Evolutionary conservation across 176 grass and related monocot species (phyloP), one percentile per base, ranked within the genome.

Genomic region (Rhynchospora pubera): DNA sequence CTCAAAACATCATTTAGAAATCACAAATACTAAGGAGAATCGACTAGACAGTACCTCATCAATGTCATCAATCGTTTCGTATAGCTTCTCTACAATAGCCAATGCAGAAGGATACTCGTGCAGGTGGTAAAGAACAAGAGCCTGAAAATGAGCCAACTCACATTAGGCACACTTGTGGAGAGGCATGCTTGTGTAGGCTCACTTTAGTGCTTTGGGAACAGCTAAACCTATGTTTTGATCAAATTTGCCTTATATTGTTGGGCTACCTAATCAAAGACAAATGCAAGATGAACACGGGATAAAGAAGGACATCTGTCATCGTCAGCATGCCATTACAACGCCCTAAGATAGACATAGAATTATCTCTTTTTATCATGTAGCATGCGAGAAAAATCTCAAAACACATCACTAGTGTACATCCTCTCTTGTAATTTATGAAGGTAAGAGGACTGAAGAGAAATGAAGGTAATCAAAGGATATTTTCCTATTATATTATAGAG

Each of bases 61-160:
- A 84, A 97, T 90, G 24, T 86, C 89, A 79, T 97, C 90, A 30
- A 97, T 92, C 39, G 90, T 94, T 84, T 87, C 84, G 73, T 87
- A 97, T 61, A 94, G 85, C 52, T 86, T 84, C 82, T 94, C 85
- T 65, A 97, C 82, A 86, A 90, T 82, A 48, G 91, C 88, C 32
- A 92, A 63, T 53, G 94, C 85, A 47, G 91, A 79, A 64, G 50
- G 86, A 66, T 92, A 97, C 74, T 97, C 88, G 84, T 89, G 94
- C 46, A 94, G 79, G 85, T 94, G 90, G 85, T 92, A 91, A 71
- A 97, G 90, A 76, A 97, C 79, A 45, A 90, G 86, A 79, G 94
- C 94, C 94, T 97, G 88, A 68, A 88, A 82, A 84, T 58, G 28
- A 79, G 23, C 45, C 72, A 55, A 47, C 14, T 19, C 46, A 15